Evolutionary conservation across 208 protist genomes (phyloP).

Genomic region (Crithidia acanthocephali): DNA sequence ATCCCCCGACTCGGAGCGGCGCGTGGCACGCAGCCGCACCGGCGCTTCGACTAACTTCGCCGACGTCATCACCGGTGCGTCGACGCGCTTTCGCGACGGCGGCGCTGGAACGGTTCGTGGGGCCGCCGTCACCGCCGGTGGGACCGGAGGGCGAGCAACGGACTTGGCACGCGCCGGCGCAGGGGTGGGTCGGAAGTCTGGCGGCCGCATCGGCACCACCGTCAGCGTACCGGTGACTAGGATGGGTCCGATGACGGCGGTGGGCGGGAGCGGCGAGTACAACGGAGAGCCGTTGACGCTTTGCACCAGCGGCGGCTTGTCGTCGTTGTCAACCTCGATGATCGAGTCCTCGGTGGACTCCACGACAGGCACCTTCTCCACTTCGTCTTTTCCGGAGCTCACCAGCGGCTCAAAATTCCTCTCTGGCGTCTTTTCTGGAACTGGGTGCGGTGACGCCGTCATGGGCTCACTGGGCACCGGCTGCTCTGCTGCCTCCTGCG

Average conservation of each 20-base stretch:
- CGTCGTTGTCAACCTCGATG: neutral
- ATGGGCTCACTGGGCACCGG: no score
- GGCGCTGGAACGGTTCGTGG: neutral
- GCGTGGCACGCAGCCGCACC: neutral
- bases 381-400: neutral
- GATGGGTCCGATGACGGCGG: neutral
- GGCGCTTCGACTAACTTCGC: conserved; percentile 3
- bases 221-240: neutral
- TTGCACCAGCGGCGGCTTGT: neutral
- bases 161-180: neutral
- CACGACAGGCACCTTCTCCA: neutral
- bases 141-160: neutral
- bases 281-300: neutral
- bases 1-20: neutral
- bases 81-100: neutral
- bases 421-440: no score
- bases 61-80: conserved; percentile 6
- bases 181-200: neutral
- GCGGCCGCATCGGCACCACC: neutral
- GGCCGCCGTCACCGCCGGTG: neutral
- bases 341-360: neutral
- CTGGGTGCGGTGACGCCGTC: no score
- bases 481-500: no score
- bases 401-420: neutral
- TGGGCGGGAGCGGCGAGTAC: neutral